Evolutionary conservation across 2,329 filamentous ascomycete genomes (phyloP).

Genomic region (Diaporthe sp.): DNA sequence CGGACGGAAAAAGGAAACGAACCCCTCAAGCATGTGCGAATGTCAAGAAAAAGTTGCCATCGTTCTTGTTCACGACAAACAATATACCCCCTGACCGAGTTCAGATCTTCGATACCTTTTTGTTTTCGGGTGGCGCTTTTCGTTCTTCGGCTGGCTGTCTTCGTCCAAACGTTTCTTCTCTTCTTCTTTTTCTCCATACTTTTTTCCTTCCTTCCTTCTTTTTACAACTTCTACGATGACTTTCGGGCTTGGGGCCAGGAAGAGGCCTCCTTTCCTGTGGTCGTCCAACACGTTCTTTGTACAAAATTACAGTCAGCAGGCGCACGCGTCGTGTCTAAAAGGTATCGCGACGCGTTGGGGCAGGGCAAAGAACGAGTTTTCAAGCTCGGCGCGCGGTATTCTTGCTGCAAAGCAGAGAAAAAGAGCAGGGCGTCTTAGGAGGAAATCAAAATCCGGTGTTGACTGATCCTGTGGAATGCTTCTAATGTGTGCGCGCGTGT

Average conservation of each 20-base stretch:
- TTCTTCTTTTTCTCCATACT: slow-evolving; percentile 37
- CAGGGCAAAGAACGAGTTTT: not conserved
- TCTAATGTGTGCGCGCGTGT: slow-evolving; percentile 25
- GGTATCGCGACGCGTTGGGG: not conserved
- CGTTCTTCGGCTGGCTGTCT: slow-evolving; percentile 21
- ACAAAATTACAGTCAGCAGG: slow-evolving; percentile 33
- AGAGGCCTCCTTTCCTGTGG: not conserved
- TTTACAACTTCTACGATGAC: not conserved
- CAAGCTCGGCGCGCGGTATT: slow-evolving; percentile 18
- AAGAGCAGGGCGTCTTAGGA: slow-evolving; percentile 22
- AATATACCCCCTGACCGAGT: slow-evolving; percentile 40
- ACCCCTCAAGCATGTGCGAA: slow-evolving; percentile 19
- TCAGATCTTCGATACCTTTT: slow-evolving; percentile 31
- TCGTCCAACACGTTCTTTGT: slow-evolving; percentile 33
- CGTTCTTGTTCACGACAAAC: slow-evolving; percentile 27
- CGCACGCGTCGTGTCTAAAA: slow-evolving; percentile 6
- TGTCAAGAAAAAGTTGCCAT: slow-evolving; percentile 30
- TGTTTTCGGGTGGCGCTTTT: slow-evolving; percentile 29
- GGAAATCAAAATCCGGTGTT: slow-evolving; percentile 35
- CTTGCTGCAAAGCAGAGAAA: slow-evolving; percentile 13
- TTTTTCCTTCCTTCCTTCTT: slow-evolving; percentile 22
- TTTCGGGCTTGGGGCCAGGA: slow-evolving; percentile 1
- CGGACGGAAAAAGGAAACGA: slow-evolving; percentile 10
- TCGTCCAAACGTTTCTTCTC: not conserved
- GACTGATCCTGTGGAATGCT: slow-evolving; percentile 30